Evolutionary conservation across 768 basidiomycete genomes (phyloP).

Genomic region (Lepiota venenata): DNA sequence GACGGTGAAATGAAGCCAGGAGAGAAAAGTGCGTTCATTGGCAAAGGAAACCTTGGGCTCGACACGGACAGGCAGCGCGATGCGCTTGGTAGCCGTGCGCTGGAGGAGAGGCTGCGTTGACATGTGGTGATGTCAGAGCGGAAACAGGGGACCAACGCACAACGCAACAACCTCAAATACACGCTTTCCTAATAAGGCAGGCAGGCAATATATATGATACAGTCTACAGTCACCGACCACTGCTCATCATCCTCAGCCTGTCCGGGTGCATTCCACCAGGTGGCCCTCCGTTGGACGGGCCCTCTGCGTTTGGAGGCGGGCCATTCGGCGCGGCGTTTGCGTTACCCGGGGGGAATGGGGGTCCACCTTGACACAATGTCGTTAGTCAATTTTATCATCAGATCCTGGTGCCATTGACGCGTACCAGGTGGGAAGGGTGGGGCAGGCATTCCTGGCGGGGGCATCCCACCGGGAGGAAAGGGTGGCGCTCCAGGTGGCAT

Average conservation of each 20-base stretch:
- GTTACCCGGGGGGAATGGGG: conserved; percentile 45
- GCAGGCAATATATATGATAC: no score
- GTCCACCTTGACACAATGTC: conserved; percentile 25
- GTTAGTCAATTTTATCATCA: conserved; percentile 17
- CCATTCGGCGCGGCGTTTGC: conserved; percentile 28
- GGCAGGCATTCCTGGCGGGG: conserved; percentile 19
- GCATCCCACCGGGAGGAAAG: conserved; percentile 63
- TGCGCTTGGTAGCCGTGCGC: conserved; percentile 91
- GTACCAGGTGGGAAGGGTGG: conserved; percentile 41
- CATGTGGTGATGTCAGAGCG: conserved; percentile 45
- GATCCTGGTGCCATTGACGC: conserved; percentile 32
- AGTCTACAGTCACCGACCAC: conserved; percentile 25
- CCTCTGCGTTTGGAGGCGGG: conserved; percentile 29
- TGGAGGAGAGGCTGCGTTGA: conserved; percentile 98
- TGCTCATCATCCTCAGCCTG: conserved; percentile 74
- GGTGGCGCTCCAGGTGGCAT: conserved; percentile 59
- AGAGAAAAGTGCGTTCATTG: conserved; percentile 93
- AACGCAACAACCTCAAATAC: no score
- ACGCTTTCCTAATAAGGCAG: no score
- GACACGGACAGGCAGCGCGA: conserved; percentile 92
- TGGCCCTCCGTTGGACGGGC: conserved; percentile 21
- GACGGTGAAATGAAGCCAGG: conserved; percentile 98
- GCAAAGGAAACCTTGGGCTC: conserved; percentile 96
- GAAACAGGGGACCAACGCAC: conserved; percentile 14
- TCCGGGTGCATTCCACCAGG: conserved; percentile 73